phyloP scores from a whole-genome alignment of 352 stramenopile species.

The Globisporangium camurandrum region DNA sequence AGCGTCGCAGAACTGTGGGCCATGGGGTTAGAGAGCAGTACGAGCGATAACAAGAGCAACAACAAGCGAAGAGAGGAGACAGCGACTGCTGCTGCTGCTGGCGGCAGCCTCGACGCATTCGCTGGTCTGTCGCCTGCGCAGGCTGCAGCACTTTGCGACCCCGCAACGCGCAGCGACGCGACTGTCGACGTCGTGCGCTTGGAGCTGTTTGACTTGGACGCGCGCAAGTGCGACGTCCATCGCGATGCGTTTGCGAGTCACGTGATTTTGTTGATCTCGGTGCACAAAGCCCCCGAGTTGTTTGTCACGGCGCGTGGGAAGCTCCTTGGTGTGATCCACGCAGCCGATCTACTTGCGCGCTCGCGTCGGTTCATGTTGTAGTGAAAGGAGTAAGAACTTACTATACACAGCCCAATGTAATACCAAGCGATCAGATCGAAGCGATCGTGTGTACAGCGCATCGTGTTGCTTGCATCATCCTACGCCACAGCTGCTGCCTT shows the following conservation, averaged over 20 bases:
- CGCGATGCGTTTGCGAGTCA: constrained; percentile 60
- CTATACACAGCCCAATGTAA: too few relatives aligned
- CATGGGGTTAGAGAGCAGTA: constrained; percentile 15
- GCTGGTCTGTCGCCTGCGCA: constrained; percentile 21
- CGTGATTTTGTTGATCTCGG: constrained; percentile 70
- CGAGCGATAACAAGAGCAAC: not conserved
- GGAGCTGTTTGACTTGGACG: constrained; percentile 53
- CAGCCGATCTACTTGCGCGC: constrained; percentile 51
- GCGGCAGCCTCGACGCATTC: constrained; percentile 11
- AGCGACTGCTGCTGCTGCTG: too few relatives aligned
- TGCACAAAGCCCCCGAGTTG: constrained; percentile 67
- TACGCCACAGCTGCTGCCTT: not conserved
- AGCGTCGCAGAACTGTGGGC: constrained; percentile 50
- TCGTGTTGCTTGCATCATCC: not conserved
- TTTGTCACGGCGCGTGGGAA: constrained; percentile 70
- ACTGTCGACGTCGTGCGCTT: constrained; percentile 52
- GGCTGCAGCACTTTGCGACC: constrained; percentile 24
- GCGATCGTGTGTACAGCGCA: too few relatives aligned
- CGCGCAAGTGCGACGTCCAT: constrained; percentile 62
- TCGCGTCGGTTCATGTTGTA: constrained; percentile 54
- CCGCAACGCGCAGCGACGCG: constrained; percentile 17
- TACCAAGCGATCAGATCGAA: too few relatives aligned
- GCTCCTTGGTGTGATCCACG: constrained; percentile 66
- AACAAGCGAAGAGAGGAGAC: too few relatives aligned
- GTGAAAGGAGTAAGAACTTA: too few relatives aligned